Evolutionary conservation across 257 asterid genomes (phyloP), one percentile per base, ranked within the genome.

Genomic region (Rauvolfia tetraphylla): DNA sequence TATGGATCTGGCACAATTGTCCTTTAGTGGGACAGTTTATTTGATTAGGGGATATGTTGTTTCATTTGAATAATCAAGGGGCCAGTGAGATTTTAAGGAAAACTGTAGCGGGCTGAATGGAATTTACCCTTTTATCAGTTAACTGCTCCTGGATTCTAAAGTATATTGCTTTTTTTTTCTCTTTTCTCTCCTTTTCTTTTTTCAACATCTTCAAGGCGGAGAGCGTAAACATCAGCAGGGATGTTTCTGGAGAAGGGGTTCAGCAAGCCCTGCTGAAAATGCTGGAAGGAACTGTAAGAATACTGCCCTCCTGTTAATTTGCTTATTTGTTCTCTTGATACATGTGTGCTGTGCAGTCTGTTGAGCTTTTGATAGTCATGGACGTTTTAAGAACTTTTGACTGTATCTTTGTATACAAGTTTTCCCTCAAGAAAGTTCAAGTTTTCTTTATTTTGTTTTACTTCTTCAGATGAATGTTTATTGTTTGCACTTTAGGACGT

Each of bases 201-300:
- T 83, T 74, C 23, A 41, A 73, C 29, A n/a, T 66, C 68, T 72
- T 68, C 65, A 81, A 93, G 98, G 95, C 96, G 56, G 98, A 93
- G 90, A 93, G 95, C 89, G 57, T 87, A 75, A 93, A 91, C 86
- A 84, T 88, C 80, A 90, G 98, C 92, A 89, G 98, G 83, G 97
- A 93, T 84, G 98, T 93, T 81, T 93, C 98, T 31, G 97, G 98
- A 68, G 98, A 93, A 83, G 98, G 98, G 74, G 98, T 93, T 83
- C 97, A 91, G 92, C 97, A 93, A 86, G 97, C 98, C 33, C 85
- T 93, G 67, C 91, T 93, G 83, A 93, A 93, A 86, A 93, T 93
- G 97, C 88, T 93, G 83, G 98, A 91, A 89, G 97, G 98, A 81
- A 93, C 98, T 76, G 98, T 93, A 81, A 87, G 98, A 85, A 78